phyloP scores from a whole-genome alignment of 768 basidiomycete genomes.

The Phlebiopsis gigantea region DNA sequence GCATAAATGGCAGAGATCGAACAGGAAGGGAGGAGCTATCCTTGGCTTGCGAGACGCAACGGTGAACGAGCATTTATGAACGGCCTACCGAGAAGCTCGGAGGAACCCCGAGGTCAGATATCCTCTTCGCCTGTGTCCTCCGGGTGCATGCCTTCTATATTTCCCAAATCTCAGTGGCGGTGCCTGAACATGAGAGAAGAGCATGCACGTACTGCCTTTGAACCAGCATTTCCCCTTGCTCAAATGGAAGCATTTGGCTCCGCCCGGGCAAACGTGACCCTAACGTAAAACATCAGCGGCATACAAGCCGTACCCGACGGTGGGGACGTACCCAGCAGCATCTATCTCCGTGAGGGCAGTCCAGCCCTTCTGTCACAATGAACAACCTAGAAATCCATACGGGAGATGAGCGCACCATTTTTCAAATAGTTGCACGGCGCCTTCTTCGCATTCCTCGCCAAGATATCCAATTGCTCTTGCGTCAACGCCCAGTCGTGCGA shows the following conservation, averaged over 20 bases:
- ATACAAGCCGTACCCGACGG: background rate
- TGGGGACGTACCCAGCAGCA: slow-evolving; percentile 57
- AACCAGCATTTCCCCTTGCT: slow-evolving; percentile 87
- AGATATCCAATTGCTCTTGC: slow-evolving; percentile 62
- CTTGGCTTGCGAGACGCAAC: background rate
- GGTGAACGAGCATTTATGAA: background rate
- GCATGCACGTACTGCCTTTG: slow-evolving; percentile 51
- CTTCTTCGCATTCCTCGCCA: slow-evolving; percentile 76
- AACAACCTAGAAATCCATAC: background rate
- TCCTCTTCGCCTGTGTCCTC: slow-evolving; percentile 1
- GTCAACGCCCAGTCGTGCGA: slow-evolving; percentile 76
- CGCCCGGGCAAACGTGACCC: slow-evolving; percentile 77
- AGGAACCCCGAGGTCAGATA: background rate
- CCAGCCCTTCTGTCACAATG: slow-evolving; percentile 42
- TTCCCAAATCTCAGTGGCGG: background rate
- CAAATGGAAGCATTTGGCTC: slow-evolving; percentile 48
- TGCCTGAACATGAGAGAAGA: background rate
- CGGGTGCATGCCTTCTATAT: slow-evolving; percentile 38
- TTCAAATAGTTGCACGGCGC: slow-evolving; percentile 84
- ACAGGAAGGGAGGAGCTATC: background rate
- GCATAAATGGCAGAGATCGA: background rate
- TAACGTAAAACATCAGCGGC: slow-evolving; percentile 1
- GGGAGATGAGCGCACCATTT: slow-evolving; percentile 43
- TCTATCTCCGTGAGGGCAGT: slow-evolving; percentile 67
- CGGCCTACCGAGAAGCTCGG: background rate